Evolutionary conservation across 108 stramenopile genomes (phyloP), one percentile per base, ranked within the genome.

Genomic region (Pinguiococcus pyrenoidosus): DNA sequence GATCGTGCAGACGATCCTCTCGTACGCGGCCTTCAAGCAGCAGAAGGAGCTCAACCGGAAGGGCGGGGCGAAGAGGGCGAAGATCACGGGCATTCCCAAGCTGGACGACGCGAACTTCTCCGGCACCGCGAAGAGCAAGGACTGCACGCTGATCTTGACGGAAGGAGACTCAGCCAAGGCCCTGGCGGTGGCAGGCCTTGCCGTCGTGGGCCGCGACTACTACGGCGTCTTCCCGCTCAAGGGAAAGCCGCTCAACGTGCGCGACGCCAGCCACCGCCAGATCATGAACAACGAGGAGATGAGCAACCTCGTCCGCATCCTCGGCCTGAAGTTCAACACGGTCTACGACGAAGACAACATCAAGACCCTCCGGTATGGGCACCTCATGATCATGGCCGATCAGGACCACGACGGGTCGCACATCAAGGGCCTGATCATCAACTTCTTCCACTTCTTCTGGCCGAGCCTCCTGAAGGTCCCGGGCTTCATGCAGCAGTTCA

Each of bases 341-440:
- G 49, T 42, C 1, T 99, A 99, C 77, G 61, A 68, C 27, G 75
- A 53, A 1, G 73, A 77, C 44, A 85, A 87, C 56, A 69, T 89
- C 55, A 87, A 89, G 66, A 44, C 50, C 40, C 86, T 99, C 14
- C 65, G 77, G 21, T 94, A 94, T 56, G 96, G 96, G 9, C 92
- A 95, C 58, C 59, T 95, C 37, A 89, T 95, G 89, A 92, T 99
- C 62, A 99, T 99, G 98, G 87, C 95, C 1, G 98, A 99, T 79
- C 98, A 99, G 72, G 98, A 99, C 70, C 87, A 90, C 57, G 98
- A 99, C 54, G 98, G 98, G 2, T 76, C 72, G 12, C 98, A 99
- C 65, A 99, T 99, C 84, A 99, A 99, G 67, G 98, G 95, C 27
- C 79, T 99, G n/a, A 74, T 99, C 3, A 92, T 99, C 76, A 99